Conservation (phyloP, 129 eudicot species). For the Lonicera japonica region DNA sequence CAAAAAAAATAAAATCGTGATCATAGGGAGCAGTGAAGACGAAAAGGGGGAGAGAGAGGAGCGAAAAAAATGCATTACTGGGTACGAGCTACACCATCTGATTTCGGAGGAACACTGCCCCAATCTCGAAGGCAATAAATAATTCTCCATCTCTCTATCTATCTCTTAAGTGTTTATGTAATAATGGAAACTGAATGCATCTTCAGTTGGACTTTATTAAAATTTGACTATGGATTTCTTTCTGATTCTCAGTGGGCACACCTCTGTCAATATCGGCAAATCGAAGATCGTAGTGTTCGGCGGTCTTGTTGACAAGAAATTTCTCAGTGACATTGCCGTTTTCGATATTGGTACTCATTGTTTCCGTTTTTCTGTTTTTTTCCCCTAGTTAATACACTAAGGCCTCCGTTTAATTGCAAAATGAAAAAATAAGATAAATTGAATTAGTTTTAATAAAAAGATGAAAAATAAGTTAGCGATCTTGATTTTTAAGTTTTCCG, state of each 20-base stretch:
- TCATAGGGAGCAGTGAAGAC: neutral
- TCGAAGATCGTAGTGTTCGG: conserved; percentile 86
- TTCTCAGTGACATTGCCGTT: conserved; percentile 66
- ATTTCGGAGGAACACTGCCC: conserved; percentile 76
- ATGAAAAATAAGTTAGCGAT: too few species aligned
- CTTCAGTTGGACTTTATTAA: neutral
- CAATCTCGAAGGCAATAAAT: conserved; percentile 86
- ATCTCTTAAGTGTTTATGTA: neutral
- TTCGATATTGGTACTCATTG: conserved; percentile 85
- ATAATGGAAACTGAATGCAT: neutral
- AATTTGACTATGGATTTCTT: neutral
- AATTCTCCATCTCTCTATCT: conserved; percentile 1
- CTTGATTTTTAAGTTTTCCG: too few species aligned
- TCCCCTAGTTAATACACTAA: neutral
- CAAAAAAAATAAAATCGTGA: too few species aligned
- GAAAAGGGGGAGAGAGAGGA: neutral
- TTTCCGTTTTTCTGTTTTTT: neutral
- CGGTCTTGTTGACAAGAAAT: conserved; percentile 78
- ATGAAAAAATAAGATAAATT: too few species aligned
- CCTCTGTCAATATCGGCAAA: conserved; percentile 84
- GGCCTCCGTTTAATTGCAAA: too few species aligned
- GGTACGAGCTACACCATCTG: conserved; percentile 82
- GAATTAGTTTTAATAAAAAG: too few species aligned
- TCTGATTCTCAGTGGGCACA: conserved; percentile 68
- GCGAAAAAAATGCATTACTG: conserved; percentile 47